Evolutionary conservation across 1,284 basidiomycete species (phyloP).

Genomic region (Apiotrichum veenhuisii): DNA sequence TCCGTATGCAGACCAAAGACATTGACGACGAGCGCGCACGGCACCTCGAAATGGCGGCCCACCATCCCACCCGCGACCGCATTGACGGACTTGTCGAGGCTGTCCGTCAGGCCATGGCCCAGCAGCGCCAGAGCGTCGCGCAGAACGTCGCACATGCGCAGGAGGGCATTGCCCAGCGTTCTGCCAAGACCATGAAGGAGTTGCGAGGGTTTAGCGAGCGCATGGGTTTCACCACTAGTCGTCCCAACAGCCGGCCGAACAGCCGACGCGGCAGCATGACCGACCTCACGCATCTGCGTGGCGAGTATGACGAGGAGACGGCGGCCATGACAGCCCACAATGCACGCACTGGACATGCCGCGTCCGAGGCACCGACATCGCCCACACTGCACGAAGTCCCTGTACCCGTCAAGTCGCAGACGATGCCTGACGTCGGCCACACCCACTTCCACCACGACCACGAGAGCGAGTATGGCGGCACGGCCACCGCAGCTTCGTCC

Average conservation of each 20-base stretch:
- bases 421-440: neutral
- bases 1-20: constrained; percentile 46
- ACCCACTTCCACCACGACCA: constrained; percentile 6
- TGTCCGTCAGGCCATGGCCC: constrained; percentile 40
- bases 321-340: constrained; percentile 29
- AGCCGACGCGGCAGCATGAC: constrained; percentile 11
- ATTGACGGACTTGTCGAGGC: constrained; percentile 33
- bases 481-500: constrained; percentile 12
- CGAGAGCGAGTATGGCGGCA: constrained; percentile 10
- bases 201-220: constrained; percentile 37
- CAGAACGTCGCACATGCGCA: constrained; percentile 36
- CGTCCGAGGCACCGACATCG: constrained; percentile 38
- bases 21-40: constrained; percentile 29
- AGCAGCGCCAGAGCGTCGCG: constrained; percentile 31
- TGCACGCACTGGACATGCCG: constrained; percentile 7
- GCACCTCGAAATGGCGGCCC: constrained; percentile 16
- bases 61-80: constrained; percentile 25
- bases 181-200: constrained; percentile 41
- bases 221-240: constrained; percentile 10
- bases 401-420: neutral
- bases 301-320: constrained; percentile 26
- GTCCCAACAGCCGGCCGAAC: constrained; percentile 10
- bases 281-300: constrained; percentile 2
- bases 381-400: constrained; percentile 33
- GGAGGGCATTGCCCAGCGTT: constrained; percentile 38